Percentiles rank a stretch among this genome's conserved stretches.
Evolutionary conservation across 2,329 filamentous ascomycete genomes (phyloP).

Genomic region (Alternaria hordeiaustralica): DNA sequence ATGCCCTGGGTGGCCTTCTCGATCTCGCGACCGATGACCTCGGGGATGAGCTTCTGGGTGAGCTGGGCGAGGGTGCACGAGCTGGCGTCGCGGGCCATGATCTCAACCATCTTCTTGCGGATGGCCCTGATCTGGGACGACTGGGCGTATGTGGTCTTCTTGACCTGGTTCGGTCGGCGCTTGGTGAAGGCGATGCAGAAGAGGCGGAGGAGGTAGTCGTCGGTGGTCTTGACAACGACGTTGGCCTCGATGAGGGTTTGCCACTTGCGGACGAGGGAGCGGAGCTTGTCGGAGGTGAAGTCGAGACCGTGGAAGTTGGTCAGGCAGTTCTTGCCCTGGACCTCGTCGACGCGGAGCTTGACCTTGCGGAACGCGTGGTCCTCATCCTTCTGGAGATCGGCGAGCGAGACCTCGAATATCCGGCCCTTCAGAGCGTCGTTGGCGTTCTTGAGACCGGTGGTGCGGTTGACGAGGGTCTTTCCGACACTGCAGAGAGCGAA

Average conservation of each 20-base stretch:
- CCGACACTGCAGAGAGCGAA: constrained; percentile 74
- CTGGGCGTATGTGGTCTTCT: constrained; percentile 99
- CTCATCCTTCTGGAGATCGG: constrained; percentile 99
- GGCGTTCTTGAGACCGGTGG: constrained; percentile 99
- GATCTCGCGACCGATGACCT: constrained; percentile 99
- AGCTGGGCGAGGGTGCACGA: constrained; percentile 95
- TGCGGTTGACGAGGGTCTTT: constrained; percentile 99
- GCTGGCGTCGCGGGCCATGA: constrained; percentile 94
- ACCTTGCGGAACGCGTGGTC: constrained; percentile 99
- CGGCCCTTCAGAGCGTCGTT: constrained; percentile 99
- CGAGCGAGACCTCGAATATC: constrained; percentile 98
- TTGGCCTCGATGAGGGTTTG: constrained; percentile 99
- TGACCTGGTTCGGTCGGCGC: constrained; percentile 98
- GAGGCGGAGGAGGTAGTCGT: constrained; percentile 98
- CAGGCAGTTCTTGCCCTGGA: constrained; percentile 99
- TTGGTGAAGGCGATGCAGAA: constrained; percentile 99
- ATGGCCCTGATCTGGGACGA: constrained; percentile 98
- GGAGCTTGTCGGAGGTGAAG: constrained; percentile 99
- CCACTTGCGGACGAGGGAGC: constrained; percentile 99
- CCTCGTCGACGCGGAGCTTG: constrained; percentile 97
- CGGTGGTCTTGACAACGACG: constrained; percentile 99
- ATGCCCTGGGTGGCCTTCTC: constrained; percentile 99
- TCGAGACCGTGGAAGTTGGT: constrained; percentile 99
- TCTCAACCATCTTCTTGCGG: constrained; percentile 99
- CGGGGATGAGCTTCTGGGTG: constrained; percentile 97